Evolutionary conservation across 2,329 filamentous ascomycete species (phyloP), one percentile per base, ranked within the genome.

Genomic region (Scorias spongiosa): DNA sequence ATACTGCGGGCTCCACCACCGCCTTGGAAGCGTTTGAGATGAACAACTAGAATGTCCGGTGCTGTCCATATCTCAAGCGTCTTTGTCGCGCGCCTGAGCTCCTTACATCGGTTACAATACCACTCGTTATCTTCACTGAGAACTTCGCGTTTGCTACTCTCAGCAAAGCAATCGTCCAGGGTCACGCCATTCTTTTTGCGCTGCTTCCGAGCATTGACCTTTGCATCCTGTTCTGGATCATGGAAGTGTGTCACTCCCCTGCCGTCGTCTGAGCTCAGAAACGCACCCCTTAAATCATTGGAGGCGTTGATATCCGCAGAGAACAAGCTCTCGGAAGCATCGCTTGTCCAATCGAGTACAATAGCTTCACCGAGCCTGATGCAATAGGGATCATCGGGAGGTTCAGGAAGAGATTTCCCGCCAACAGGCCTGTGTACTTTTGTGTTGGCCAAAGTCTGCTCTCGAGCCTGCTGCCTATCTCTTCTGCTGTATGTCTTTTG

Each of bases 31-130:
- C 91, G 79, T 70, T 98, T 98, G 41, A 98, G 72, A 59, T 98
- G 91, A 48, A 95, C 82, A 38, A 96, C 82, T 12, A 98, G 74
- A 48, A 96, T 93, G 61, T 98, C 91, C 1, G 91, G 91, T 2
- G 84, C 81, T 58, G 89, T 95, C 91, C 91, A 98, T 14, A 98
- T 75, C 58, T 96, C 88, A 43, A 98, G 86, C 57, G 91, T 95
- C 69, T 98, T 98, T 65, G 81, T 88, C 15, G 91, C 91, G 47
- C 86, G 80, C 12, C 86, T 79, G 56, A 93, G 82, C 55, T 94
- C 85, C 62, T 96, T 96, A 72, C 91, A 98, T 28, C 86, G 78
- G 45, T 86, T 89, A 58, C 91, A 98, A 60, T 93, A 96, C 91
- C 91, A 98, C 47, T 86, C 89, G 60, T 98, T 93, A 57, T 93